Conservation (phyloP, 257 asterid species). For the Solanum dulcamara region DNA sequence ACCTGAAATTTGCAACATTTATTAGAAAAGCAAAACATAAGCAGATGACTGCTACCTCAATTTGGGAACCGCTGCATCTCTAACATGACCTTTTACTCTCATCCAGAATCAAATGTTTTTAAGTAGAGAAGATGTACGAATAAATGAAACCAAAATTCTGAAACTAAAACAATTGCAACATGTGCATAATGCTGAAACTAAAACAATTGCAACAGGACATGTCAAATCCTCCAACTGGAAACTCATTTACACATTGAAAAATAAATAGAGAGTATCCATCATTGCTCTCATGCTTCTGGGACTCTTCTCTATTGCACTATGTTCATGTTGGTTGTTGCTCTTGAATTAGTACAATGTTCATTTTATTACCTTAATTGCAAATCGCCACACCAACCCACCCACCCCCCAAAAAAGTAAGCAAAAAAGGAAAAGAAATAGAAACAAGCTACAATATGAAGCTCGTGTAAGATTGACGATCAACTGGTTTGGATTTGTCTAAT, state of each 20-base stretch:
- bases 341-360: neutral
- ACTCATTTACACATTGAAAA: neutral
- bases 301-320: neutral
- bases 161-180: neutral
- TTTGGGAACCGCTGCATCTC: neutral
- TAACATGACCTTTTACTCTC: neutral
- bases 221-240: neutral
- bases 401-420: neutral
- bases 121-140: neutral
- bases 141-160: neutral
- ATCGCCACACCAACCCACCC: neutral
- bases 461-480: neutral
- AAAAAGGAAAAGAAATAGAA: neutral
- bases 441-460: neutral
- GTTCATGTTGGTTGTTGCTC: neutral
- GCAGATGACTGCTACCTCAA: neutral
- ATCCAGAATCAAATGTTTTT: neutral
- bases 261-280: neutral
- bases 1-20: slow-evolving; percentile 30
- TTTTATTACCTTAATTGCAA: neutral
- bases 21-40: slow-evolving; percentile 3
- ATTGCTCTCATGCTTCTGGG: neutral
- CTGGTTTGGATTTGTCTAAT: neutral
- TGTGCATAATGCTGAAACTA: neutral
- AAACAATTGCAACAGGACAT: neutral